Percentiles rank a stretch among this genome's conserved stretches.
Conservation (phyloP, 2,329 filamentous ascomycete genomes). For the Talaromyces verruculosus region DNA sequence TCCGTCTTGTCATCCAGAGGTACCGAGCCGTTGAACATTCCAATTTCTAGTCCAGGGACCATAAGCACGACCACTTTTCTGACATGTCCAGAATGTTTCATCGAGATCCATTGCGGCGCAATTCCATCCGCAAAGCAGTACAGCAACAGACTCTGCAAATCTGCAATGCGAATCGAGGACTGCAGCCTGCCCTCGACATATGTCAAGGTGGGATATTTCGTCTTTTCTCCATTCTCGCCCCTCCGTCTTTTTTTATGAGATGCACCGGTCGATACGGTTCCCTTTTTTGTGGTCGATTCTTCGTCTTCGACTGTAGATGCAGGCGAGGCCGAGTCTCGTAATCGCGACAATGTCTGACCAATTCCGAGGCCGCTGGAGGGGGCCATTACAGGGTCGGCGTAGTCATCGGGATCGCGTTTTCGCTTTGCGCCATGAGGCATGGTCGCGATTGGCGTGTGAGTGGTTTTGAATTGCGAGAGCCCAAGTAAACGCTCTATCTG, state of each 20-base stretch:
- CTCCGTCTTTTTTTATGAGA: slow-evolving; percentile 31
- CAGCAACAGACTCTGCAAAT: slow-evolving; percentile 59
- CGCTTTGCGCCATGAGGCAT: slow-evolving; percentile 30
- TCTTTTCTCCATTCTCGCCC: slow-evolving; percentile 43
- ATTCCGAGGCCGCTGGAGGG: slow-evolving; percentile 29
- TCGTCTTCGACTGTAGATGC: slow-evolving; percentile 19
- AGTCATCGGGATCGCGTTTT: slow-evolving; percentile 34
- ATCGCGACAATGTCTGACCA: slow-evolving; percentile 34
- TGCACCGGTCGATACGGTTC: slow-evolving; percentile 1
- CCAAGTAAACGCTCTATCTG: not conserved
- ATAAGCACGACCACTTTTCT: slow-evolving; percentile 82
- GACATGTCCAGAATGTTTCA: slow-evolving; percentile 57
- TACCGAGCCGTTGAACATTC: slow-evolving; percentile 73
- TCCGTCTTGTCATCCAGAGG: slow-evolving; percentile 26
- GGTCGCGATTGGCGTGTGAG: not conserved
- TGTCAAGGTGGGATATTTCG: slow-evolving; percentile 55
- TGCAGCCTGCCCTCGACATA: slow-evolving; percentile 57
- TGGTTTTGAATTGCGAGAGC: not conserved
- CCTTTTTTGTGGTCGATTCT: slow-evolving; percentile 5
- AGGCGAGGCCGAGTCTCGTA: slow-evolving; percentile 27
- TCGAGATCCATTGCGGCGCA: slow-evolving; percentile 63
- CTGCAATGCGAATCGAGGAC: slow-evolving; percentile 56
- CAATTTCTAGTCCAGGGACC: slow-evolving; percentile 86
- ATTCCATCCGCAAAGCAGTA: slow-evolving; percentile 63
- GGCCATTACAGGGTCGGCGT: slow-evolving; percentile 27